Evolutionary conservation across 2,329 filamentous ascomycete genomes (phyloP), one percentile per base, ranked within the genome.

Genomic region (Ophiostoma montium): DNA sequence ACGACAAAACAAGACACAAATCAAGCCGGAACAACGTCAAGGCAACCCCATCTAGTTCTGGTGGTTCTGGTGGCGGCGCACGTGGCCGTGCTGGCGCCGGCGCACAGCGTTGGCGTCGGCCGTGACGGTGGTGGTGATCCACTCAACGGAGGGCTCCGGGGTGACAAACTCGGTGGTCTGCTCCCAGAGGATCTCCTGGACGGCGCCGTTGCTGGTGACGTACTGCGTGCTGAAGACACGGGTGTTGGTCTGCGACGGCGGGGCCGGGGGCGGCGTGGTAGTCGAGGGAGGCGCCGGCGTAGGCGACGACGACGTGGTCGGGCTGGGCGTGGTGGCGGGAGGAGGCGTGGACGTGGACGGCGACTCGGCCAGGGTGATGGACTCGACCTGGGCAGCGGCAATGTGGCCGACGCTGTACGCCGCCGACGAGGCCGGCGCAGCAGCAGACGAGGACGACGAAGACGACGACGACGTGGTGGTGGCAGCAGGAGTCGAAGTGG

Each of bases 121-220:
- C 16, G 56, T 47, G n/a, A 51, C 39, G 3, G 59, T 59, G 8
- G 63, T 59, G 2, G 65, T 65, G n/a, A 67, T 62, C 0, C 70
- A 70, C 5, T 65, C 9, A n/a, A 31, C 44, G 2, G 67, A 67
- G 19, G 66, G 64, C 13, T 65, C 58, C 23, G 67, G 60, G 49
- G 70, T 62, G 15, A 76, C 71, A 47, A 70, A 76, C 27, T 78
- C 68, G 5, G 70, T 58, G 42, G 74, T 68, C 62, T 79, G 68
- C 47, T 74, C 70, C 70, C 74, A 76, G 12, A 78, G 60, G 19
- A 82, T 69, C 63, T 80, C 71, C 53, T 68, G 68, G 12, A 82
- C 72, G 7, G 69, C 56, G 41, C 67, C 66, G 47, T 69, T 69
- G 9, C 64, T 63, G 16, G 75, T 79, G 43, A 71, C 53, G 53